Percentiles rank a stretch among this genome's conserved stretches.
Conservation (phyloP, 495 filamentous ascomycete species). For the Peziza echinospora region DNA sequence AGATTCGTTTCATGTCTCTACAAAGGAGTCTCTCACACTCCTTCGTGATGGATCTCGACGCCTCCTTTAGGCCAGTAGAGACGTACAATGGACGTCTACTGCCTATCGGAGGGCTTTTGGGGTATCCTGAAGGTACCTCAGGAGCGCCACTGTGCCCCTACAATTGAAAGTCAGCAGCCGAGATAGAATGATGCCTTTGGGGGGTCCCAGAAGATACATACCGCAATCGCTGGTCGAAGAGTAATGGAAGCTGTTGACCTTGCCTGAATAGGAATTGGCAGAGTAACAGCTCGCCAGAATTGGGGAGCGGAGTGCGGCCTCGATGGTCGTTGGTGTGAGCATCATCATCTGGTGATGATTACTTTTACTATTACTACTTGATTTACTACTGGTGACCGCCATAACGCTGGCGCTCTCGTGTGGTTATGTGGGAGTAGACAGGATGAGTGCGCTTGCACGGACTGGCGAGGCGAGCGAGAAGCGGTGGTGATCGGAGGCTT, state of each 20-base stretch:
- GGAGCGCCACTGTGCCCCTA: slow-evolving; percentile 89
- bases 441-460: neutral
- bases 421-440: slow-evolving; percentile 3
- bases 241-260: slow-evolving; percentile 74
- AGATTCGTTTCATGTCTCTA: slow-evolving; percentile 71
- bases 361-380: slow-evolving; percentile 18
- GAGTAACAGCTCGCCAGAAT: slow-evolving; percentile 74
- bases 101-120: slow-evolving; percentile 16
- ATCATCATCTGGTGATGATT: slow-evolving; percentile 8
- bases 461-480: too few species aligned
- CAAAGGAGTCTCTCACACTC: slow-evolving; percentile 99
- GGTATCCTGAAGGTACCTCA: slow-evolving; percentile 60
- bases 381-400: slow-evolving; percentile 20
- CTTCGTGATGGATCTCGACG: slow-evolving; percentile 84
- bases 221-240: slow-evolving; percentile 68
- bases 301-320: slow-evolving; percentile 10
- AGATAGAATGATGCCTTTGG: too few species aligned
- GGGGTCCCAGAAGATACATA: too few species aligned
- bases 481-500: too few species aligned
- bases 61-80: slow-evolving; percentile 45
- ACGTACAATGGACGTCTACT: slow-evolving; percentile 3
- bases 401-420: slow-evolving; percentile 13
- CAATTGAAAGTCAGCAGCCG: slow-evolving; percentile 1
- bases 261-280: slow-evolving; percentile 30
- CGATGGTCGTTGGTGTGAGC: slow-evolving; percentile 1